These are phyloP conservation scores for Aspergillus tamarii DNA, from an alignment of 2,329 filamentous ascomycete species.

Conservation along the genomic window DNA sequence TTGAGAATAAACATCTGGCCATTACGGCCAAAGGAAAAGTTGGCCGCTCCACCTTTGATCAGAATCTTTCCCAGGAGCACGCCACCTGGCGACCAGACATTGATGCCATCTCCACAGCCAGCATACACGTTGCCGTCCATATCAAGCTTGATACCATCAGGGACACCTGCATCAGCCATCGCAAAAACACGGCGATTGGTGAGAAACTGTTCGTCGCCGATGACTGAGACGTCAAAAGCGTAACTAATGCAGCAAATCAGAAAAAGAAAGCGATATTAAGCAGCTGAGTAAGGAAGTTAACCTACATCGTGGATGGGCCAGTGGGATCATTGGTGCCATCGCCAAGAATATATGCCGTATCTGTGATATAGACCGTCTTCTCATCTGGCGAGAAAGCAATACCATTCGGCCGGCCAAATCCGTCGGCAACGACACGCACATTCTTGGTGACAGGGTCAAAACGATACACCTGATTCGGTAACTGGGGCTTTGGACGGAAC, in stretches of 20 bases:
- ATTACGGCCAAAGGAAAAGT: constrained; percentile 54
- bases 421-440: constrained; percentile 43
- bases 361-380: constrained; percentile 45
- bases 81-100: constrained; percentile 57
- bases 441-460: constrained; percentile 42
- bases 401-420: constrained; percentile 46
- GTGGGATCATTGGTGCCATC: constrained; percentile 24
- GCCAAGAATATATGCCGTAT: constrained; percentile 38
- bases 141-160: constrained; percentile 55
- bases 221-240: constrained; percentile 51
- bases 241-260: constrained; percentile 35
- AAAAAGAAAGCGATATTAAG: neutral
- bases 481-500: constrained; percentile 35
- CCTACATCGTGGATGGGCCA: constrained; percentile 34
- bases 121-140: constrained; percentile 59
- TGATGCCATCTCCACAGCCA: constrained; percentile 58
- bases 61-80: constrained; percentile 61
- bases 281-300: neutral
- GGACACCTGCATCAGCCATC: constrained; percentile 51
- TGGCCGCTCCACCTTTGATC: constrained; percentile 51
- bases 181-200: constrained; percentile 58
- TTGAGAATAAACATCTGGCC: constrained; percentile 39
- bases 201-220: constrained; percentile 46
- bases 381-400: constrained; percentile 46
- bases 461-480: constrained; percentile 45